Base-by-base conservation (phyloP, 345 rosid species). In the Eucalyptus sp. region DNA sequence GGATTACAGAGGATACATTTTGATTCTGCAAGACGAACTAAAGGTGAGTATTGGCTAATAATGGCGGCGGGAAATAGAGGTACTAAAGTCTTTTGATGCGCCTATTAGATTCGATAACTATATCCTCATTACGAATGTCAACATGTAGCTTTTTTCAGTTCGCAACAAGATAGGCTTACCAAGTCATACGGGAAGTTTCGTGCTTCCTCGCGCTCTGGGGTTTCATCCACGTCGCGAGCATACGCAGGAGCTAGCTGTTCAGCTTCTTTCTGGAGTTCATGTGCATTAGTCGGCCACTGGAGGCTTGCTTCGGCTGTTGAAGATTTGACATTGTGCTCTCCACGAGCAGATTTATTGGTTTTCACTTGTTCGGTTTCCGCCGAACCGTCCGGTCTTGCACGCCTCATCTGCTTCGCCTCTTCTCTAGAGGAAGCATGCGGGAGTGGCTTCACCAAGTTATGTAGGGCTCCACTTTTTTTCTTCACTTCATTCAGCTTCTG, bases 401-500 rank as follows among this genome's bases (percentile, higher is more conserved):
- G 49, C 86, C 88, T 92, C 90, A 60, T 93, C 52, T 90, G 93
- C 86, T 89, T 93, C 6, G 62, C 90, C 90, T 92, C 94, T 88
- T 91, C 93, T 87, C 87, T 76, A 86, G 56, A 46, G 83, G 91
- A 90, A 89, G 52, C 89, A 88, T 87, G 94, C 84, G 88, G 91
- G 90, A 91, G 79, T 22, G 89, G 90, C 92, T 89, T 92, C 48
- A 89, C 83, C 51, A 92, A 87, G 89, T 81, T 93, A 86, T 88
- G 80, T 46, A 91, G 83, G 49, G 88, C 83, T 86, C 89, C 94
- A 64, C 89, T 91, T 89, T 88, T 90, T 84, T 90, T 92, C 54
- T 89, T 89, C 25, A 88, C 91, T 91, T 95, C 95, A 46, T 91
- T 89, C 50, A 91, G 92, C 90, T 92, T 93, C 88, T 84, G 88